Evolutionary conservation across 116 monocot genomes (phyloP).

Genomic region (Iris pallida): DNA sequence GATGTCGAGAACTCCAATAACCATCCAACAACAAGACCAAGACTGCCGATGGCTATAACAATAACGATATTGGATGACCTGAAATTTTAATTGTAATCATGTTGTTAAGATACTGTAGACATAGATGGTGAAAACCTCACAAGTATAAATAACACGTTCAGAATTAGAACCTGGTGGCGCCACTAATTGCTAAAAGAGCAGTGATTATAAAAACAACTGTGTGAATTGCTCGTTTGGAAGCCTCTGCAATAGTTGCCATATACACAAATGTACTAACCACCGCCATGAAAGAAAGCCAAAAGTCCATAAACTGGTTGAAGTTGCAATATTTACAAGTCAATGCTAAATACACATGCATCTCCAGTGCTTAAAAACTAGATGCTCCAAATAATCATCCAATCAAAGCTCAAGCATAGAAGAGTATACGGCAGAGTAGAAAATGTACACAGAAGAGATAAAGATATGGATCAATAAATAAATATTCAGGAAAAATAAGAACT

Average conservation of each 20-base stretch:
- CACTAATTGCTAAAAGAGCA: slow-evolving; percentile 71
- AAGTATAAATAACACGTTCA: not conserved
- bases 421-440: too few species aligned
- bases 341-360: too few species aligned
- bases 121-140: not conserved
- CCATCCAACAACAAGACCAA: slow-evolving; percentile 84
- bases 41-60: slow-evolving; percentile 72
- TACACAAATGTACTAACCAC: slow-evolving; percentile 86
- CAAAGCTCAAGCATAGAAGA: too few species aligned
- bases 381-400: too few species aligned
- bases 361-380: too few species aligned
- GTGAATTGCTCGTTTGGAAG: slow-evolving; percentile 78
- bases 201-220: slow-evolving; percentile 69
- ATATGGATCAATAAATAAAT: too few species aligned
- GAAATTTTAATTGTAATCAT: slow-evolving; percentile 10
- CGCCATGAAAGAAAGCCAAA: slow-evolving; percentile 99
- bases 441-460: too few species aligned
- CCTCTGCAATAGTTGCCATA: slow-evolving; percentile 69
- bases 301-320: slow-evolving; percentile 77
- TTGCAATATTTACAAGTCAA: too few species aligned
- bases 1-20: slow-evolving; percentile 61
- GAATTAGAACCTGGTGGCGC: slow-evolving; percentile 66
- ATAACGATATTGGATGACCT: slow-evolving; percentile 73
- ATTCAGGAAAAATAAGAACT: too few species aligned
- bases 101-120: not conserved